Evolutionary conservation across 2,329 filamentous ascomycete species (phyloP).

Genomic region (Alternaria gaisen): DNA sequence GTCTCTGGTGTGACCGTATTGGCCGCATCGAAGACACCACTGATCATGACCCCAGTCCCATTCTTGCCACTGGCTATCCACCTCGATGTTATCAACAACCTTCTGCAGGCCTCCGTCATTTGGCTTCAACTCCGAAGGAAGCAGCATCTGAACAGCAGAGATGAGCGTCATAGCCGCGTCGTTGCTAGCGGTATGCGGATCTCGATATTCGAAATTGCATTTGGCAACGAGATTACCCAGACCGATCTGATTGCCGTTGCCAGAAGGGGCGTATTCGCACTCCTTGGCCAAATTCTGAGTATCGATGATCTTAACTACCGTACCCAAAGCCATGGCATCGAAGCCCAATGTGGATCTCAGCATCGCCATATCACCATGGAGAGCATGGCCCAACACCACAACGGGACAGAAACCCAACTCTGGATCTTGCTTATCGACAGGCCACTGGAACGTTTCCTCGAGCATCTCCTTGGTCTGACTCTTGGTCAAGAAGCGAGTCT

Average conservation of each 20-base stretch:
- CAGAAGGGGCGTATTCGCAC: conserved; percentile 3
- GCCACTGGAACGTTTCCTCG: conserved; percentile 8
- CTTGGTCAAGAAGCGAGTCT: conserved; percentile 18
- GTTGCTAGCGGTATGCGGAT: conserved; percentile 27
- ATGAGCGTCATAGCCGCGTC: conserved; percentile 26
- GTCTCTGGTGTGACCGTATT: conserved; percentile 4
- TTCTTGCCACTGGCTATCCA: background rate
- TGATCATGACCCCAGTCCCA: conserved; percentile 14
- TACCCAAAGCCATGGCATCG: conserved; percentile 2
- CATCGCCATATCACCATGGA: conserved; percentile 12
- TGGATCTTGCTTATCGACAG: conserved; percentile 2
- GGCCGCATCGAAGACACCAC: conserved; percentile 15
- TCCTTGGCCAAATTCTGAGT: conserved; percentile 21
- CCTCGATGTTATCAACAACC: conserved; percentile 16
- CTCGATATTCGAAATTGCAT: conserved; percentile 12
- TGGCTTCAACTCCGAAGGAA: background rate
- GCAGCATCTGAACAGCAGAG: conserved; percentile 21
- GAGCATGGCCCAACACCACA: conserved; percentile 19
- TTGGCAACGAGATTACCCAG: conserved; percentile 10
- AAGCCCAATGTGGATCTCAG: conserved; percentile 11
- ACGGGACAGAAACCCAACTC: conserved; percentile 16
- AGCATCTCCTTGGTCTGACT: conserved; percentile 10
- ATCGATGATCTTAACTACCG: conserved; percentile 21
- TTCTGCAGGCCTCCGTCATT: background rate
- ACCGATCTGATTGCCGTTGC: background rate